Percentiles rank a stretch among this genome's conserved stretches.
Conservation (phyloP, 148 eudicot species). For the Heliosperma pusillum region DNA sequence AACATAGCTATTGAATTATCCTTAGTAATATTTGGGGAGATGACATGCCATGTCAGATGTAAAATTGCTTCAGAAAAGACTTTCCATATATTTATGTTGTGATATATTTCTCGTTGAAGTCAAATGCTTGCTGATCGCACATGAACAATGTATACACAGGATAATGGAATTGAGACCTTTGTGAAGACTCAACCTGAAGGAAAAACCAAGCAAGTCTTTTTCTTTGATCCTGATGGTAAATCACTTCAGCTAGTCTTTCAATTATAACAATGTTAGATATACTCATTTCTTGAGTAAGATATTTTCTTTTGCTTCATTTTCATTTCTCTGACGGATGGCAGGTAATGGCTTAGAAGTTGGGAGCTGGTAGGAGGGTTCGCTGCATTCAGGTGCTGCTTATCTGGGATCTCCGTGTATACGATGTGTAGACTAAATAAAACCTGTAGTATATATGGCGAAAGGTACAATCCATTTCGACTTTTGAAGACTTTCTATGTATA, state of each 20-base stretch:
- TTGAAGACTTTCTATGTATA: neutral
- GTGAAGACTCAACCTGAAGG: slow-evolving; percentile 66
- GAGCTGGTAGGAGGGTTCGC: slow-evolving; percentile 29
- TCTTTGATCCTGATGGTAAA: slow-evolving; percentile 94
- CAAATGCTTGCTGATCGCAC: neutral
- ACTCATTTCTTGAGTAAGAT: neutral
- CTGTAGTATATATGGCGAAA: neutral
- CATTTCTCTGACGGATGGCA: slow-evolving; percentile 25
- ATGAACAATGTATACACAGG: slow-evolving; percentile 36
- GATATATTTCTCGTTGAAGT: neutral
- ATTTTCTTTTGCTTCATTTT: neutral
- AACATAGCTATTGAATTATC: too few species aligned
- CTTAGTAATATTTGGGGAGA: too few species aligned
- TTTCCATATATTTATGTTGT: neutral
- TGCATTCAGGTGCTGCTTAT: slow-evolving; percentile 2
- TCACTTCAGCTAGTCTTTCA: neutral
- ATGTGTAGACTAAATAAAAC: slow-evolving; percentile 11
- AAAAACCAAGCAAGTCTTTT: slow-evolving; percentile 78
- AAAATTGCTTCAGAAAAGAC: neutral
- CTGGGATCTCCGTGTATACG: neutral
- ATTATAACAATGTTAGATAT: neutral
- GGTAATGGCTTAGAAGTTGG: slow-evolving; percentile 86
- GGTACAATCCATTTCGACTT: neutral
- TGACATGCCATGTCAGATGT: neutral
- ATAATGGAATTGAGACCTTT: slow-evolving; percentile 67